phyloP scores from a whole-genome alignment of 805 yeast species.

The Candida hispaniensis region DNA sequence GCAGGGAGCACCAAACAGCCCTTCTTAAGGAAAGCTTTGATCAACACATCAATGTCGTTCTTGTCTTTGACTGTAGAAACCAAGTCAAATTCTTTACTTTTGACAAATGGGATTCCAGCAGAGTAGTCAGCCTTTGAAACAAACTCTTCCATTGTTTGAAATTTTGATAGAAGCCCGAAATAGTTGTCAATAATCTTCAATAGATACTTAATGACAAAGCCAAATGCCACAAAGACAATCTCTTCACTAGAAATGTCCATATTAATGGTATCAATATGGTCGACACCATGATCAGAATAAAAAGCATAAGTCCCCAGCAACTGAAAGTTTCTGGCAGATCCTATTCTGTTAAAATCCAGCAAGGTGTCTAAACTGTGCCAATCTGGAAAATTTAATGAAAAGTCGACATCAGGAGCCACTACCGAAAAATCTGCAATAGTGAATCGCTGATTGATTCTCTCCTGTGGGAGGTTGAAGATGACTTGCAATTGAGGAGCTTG shows the following conservation, averaged over 20 bases:
- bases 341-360: slow-evolving; percentile 50
- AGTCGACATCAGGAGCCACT: slow-evolving; percentile 43
- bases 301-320: slow-evolving; percentile 58
- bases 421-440: slow-evolving; percentile 22
- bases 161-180: slow-evolving; percentile 76
- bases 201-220: slow-evolving; percentile 65
- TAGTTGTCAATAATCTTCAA: slow-evolving; percentile 76
- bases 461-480: slow-evolving; percentile 47
- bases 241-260: slow-evolving; percentile 56
- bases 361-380: slow-evolving; percentile 85
- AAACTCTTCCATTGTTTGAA: slow-evolving; percentile 79
- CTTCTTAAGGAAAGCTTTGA: slow-evolving; percentile 56
- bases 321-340: slow-evolving; percentile 51
- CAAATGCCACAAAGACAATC: slow-evolving; percentile 63
- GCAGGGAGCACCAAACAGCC: slow-evolving; percentile 70
- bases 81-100: slow-evolving; percentile 16
- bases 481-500: slow-evolving; percentile 49
- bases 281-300: slow-evolving; percentile 47
- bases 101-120: too few relatives aligned
- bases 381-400: slow-evolving; percentile 68
- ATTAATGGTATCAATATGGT: slow-evolving; percentile 56
- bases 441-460: slow-evolving; percentile 27
- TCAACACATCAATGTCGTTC: slow-evolving; percentile 68
- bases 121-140: slow-evolving; percentile 28
- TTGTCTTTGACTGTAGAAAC: slow-evolving; percentile 23